phyloP scores from a whole-genome alignment of 1,284 basidiomycete genomes.

The Ganoderma multipileum region DNA sequence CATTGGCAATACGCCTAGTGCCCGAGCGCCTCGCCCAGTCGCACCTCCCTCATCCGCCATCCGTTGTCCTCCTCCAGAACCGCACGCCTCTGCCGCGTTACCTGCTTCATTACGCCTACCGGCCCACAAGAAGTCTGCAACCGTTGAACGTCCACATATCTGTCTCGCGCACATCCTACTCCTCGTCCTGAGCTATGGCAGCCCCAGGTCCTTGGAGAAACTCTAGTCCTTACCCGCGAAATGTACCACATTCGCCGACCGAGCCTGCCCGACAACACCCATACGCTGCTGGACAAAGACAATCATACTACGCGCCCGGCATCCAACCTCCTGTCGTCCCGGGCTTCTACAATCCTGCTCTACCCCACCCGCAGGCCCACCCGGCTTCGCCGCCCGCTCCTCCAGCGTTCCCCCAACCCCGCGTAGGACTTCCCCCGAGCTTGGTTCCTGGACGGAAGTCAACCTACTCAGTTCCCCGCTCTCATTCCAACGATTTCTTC shows the following conservation, averaged over 20 bases:
- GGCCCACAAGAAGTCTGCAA: slow-evolving; percentile 5
- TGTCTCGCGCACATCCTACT: background rate
- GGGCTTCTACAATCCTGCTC: slow-evolving; percentile 37
- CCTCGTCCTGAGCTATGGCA: slow-evolving; percentile 18
- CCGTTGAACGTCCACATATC: background rate
- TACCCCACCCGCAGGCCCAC: slow-evolving; percentile 23
- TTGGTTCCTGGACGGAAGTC: slow-evolving; percentile 25
- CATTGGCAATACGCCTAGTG: slow-evolving; percentile 6
- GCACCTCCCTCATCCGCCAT: background rate
- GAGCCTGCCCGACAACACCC: slow-evolving; percentile 15
- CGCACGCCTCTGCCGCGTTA: slow-evolving; percentile 20
- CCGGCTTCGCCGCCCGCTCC: slow-evolving; percentile 6
- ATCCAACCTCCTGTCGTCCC: slow-evolving; percentile 19
- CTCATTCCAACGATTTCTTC: slow-evolving; percentile 32
- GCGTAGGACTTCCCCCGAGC: slow-evolving; percentile 23
- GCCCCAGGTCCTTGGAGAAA: slow-evolving; percentile 29
- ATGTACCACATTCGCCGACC: slow-evolving; percentile 15
- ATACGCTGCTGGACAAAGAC: slow-evolving; percentile 16
- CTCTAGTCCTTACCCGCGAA: slow-evolving; percentile 15
- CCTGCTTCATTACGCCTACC: background rate
- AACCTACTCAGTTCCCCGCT: slow-evolving; percentile 15
- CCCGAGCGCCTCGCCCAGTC: slow-evolving; percentile 25
- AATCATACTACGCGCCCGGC: slow-evolving; percentile 15
- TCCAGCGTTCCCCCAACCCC: slow-evolving; percentile 27
- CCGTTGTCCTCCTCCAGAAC: slow-evolving; percentile 6